Conservation (phyloP, 148 eudicot species). For the Persicaria tinctoria region DNA sequence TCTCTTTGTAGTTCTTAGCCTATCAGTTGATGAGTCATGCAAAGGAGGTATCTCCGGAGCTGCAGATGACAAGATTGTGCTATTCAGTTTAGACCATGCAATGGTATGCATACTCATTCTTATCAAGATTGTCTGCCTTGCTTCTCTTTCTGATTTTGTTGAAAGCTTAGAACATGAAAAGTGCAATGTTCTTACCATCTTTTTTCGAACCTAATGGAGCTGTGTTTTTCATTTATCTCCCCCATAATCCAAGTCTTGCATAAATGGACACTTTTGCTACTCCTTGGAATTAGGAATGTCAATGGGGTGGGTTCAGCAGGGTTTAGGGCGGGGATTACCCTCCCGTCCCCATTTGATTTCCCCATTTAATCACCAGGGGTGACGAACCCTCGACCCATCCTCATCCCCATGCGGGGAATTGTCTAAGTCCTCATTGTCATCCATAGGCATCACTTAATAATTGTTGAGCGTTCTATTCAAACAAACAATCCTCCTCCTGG, state of each 20-base stretch:
- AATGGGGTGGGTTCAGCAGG: too few species aligned
- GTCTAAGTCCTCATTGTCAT: too few species aligned
- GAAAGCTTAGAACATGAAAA: neutral
- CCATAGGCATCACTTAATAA: neutral
- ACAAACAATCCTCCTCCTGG: neutral
- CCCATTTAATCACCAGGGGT: too few species aligned
- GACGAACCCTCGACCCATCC: too few species aligned
- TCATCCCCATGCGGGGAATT: too few species aligned
- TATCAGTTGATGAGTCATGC: conserved; percentile 62
- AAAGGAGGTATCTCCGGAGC: conserved; percentile 75
- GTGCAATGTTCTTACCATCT: neutral
- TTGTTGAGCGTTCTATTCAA: neutral
- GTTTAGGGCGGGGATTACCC: too few species aligned
- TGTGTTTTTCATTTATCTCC: neutral
- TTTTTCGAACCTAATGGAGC: neutral
- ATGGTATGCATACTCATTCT: conserved; percentile 27
- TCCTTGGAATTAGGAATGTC: too few species aligned
- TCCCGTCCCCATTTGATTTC: too few species aligned
- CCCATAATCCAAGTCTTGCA: neutral
- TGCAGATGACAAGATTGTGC: conserved; percentile 70
- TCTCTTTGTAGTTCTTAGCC: conserved; percentile 54
- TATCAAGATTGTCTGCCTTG: neutral
- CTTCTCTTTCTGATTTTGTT: neutral
- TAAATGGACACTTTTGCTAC: too few species aligned
- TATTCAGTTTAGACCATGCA: conserved; percentile 50